Percentiles rank a stretch among this genome's conserved stretches.
phyloP scores from a whole-genome alignment of 495 filamentous ascomycete genomes.

The Choiromyces venosus region DNA sequence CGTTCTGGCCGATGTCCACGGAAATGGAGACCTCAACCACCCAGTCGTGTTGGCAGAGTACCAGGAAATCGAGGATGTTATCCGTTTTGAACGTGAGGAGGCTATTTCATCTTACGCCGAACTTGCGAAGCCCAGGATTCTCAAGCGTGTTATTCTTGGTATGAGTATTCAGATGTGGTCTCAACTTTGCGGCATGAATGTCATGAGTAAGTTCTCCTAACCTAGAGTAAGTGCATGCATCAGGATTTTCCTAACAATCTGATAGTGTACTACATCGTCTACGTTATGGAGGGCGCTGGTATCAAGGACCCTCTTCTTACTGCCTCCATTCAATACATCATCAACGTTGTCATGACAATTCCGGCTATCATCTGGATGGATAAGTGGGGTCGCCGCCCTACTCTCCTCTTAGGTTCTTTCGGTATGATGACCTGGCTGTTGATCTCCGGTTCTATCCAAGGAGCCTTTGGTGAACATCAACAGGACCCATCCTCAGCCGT shows the following conservation, averaged over 20 bases:
- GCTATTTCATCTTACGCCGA: slow-evolving; percentile 54
- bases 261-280: slow-evolving; percentile 61
- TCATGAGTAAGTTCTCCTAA: slow-evolving; percentile 51
- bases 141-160: slow-evolving; percentile 64
- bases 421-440: slow-evolving; percentile 54
- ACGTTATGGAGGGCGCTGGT: slow-evolving; percentile 65
- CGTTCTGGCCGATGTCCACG: slow-evolving; percentile 62
- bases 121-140: slow-evolving; percentile 57
- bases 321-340: slow-evolving; percentile 70
- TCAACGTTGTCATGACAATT: slow-evolving; percentile 64
- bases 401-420: slow-evolving; percentile 51
- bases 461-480: slow-evolving; percentile 53
- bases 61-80: slow-evolving; percentile 60
- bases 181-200: slow-evolving; percentile 69
- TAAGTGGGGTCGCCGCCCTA: slow-evolving; percentile 50
- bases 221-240: background rate
- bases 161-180: slow-evolving; percentile 74
- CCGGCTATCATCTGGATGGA: slow-evolving; percentile 57
- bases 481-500: slow-evolving; percentile 47
- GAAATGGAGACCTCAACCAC: slow-evolving; percentile 55
- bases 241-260: background rate
- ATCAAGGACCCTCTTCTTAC: slow-evolving; percentile 61
- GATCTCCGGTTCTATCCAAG: slow-evolving; percentile 54
- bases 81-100: slow-evolving; percentile 59
- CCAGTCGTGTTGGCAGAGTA: slow-evolving; percentile 61